Evolutionary conservation across 129 eudicot species (phyloP).

Genomic region (Dittrichia graveolens): DNA sequence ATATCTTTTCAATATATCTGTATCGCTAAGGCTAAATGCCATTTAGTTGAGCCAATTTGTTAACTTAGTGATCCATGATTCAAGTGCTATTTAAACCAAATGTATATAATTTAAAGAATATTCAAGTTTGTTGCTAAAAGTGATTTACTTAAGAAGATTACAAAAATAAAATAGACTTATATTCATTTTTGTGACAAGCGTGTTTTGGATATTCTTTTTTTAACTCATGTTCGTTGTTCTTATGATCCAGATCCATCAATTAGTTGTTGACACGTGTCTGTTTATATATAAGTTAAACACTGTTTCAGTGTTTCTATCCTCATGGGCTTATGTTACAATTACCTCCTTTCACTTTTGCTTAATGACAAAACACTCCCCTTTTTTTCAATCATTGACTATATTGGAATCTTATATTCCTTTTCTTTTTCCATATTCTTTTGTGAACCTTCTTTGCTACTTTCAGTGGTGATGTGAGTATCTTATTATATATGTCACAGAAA

Average conservation of each 20-base stretch:
- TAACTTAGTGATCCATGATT: too few species aligned
- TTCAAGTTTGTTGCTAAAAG: too few species aligned
- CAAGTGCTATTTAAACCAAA: too few species aligned
- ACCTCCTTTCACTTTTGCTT: neutral
- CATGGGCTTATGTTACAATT: neutral
- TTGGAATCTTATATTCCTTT: neutral
- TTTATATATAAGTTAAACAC: neutral
- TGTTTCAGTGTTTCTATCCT: constrained; percentile 17
- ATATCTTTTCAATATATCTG: too few species aligned
- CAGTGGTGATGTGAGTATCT: too few species aligned
- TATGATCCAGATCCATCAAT: constrained; percentile 36
- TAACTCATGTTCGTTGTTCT: constrained; percentile 1
- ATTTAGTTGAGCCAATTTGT: too few species aligned
- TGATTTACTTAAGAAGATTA: too few species aligned
- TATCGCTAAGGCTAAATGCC: too few species aligned
- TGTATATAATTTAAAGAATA: too few species aligned
- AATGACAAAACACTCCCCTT: constrained; percentile 14
- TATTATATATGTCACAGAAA: too few species aligned
- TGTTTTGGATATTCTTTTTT: neutral
- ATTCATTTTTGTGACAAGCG: neutral
- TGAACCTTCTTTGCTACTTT: too few species aligned
- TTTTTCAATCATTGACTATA: neutral
- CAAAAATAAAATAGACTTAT: neutral
- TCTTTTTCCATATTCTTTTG: neutral
- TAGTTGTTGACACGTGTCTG: constrained; percentile 12